A percentile compares a stretch with the other conserved stretches of the same genome.
phyloP scores from a whole-genome alignment of 2,329 filamentous ascomycete genomes.

The Ustulina deusta region DNA sequence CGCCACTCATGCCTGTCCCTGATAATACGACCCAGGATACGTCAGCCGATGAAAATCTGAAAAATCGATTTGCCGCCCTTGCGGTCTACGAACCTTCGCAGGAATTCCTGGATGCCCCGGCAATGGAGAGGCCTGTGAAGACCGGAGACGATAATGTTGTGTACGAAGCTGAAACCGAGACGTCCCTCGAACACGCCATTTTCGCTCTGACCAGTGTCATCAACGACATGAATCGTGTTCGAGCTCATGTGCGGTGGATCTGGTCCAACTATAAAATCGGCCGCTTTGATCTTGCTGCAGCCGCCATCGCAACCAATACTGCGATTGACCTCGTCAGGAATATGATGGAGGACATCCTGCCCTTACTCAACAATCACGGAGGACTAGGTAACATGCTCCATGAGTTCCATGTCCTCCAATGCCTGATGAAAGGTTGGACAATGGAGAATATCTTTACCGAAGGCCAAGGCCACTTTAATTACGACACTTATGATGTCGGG shows the following conservation, averaged over 20 bases:
- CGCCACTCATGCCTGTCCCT: slow-evolving; percentile 36
- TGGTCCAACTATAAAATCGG: slow-evolving; percentile 49
- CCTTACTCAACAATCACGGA: slow-evolving; percentile 43
- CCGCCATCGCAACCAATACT: slow-evolving; percentile 55
- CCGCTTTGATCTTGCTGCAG: slow-evolving; percentile 49
- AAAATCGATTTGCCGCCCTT: slow-evolving; percentile 53
- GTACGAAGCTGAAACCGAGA: slow-evolving; percentile 52
- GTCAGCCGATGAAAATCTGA: slow-evolving; percentile 25
- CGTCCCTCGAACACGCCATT: slow-evolving; percentile 44
- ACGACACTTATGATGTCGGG: slow-evolving; percentile 48
- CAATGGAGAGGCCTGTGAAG: slow-evolving; percentile 42
- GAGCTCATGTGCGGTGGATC: slow-evolving; percentile 47
- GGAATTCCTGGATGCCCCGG: slow-evolving; percentile 52
- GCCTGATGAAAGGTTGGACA: slow-evolving; percentile 37
- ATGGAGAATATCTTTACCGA: slow-evolving; percentile 24
- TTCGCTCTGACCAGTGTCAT: slow-evolving; percentile 48
- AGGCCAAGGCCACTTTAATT: slow-evolving; percentile 40
- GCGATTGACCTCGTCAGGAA: slow-evolving; percentile 52
- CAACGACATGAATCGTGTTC: slow-evolving; percentile 50
- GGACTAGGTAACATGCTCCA: slow-evolving; percentile 43
- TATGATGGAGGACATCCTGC: slow-evolving; percentile 50
- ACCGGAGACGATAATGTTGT: slow-evolving; percentile 36
- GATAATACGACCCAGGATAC: slow-evolving; percentile 2
- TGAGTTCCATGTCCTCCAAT: slow-evolving; percentile 36
- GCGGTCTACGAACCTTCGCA: slow-evolving; percentile 55